Conservation (phyloP, 1,284 basidiomycete species). For the Ceratobasidium sp. region DNA sequence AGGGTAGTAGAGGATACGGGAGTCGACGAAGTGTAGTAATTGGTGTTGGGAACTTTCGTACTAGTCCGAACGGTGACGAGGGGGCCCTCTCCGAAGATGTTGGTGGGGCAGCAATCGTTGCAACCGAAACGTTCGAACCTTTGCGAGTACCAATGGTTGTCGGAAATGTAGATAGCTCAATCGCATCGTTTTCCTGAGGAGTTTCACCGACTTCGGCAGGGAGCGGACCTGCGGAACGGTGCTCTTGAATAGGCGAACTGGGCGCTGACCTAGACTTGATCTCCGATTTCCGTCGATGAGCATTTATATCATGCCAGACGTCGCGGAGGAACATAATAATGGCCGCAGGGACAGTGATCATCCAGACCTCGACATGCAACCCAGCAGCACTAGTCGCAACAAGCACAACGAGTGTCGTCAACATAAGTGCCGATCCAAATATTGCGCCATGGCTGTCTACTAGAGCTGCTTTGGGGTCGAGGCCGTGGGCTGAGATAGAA, state of each 20-base stretch:
- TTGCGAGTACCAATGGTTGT: not conserved
- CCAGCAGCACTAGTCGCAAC: constrained; percentile 66
- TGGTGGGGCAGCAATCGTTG: not conserved
- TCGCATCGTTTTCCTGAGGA: constrained; percentile 6
- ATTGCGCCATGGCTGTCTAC: constrained; percentile 62
- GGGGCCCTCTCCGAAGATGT: not conserved
- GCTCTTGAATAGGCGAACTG: constrained; percentile 48
- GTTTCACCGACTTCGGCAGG: constrained; percentile 27
- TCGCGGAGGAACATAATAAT: constrained; percentile 76
- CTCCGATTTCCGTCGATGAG: constrained; percentile 11
- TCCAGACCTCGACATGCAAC: constrained; percentile 70
- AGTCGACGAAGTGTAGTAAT: constrained; percentile 74
- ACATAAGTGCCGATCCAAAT: constrained; percentile 61
- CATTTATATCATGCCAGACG: constrained; percentile 64
- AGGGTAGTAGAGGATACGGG: constrained; percentile 86
- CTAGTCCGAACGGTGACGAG: constrained; percentile 43
- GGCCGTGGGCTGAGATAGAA: constrained; percentile 48
- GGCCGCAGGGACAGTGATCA: constrained; percentile 90
- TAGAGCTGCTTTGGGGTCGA: constrained; percentile 59
- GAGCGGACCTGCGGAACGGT: constrained; percentile 3
- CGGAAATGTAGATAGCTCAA: constrained; percentile 41
- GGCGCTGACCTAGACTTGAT: constrained; percentile 13
- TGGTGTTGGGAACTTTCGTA: constrained; percentile 75
- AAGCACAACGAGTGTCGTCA: constrained; percentile 64
- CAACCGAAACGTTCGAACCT: not conserved